Base-by-base conservation (phyloP, 2,329 filamentous ascomycete genomes). In the Alternaria gaisen region DNA sequence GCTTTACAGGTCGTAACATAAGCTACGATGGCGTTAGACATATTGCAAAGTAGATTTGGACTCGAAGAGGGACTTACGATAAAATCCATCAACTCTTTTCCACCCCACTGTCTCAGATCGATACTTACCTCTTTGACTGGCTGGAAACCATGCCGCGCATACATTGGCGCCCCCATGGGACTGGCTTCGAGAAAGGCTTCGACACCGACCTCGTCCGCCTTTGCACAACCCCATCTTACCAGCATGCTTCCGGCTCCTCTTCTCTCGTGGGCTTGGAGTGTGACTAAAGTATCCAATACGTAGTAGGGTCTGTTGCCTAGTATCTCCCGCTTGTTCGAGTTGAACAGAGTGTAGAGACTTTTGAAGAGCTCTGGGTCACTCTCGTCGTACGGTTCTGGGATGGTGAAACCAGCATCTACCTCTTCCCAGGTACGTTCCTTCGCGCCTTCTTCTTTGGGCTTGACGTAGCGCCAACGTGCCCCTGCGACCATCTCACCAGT, bases 111-210 rank as follows among this genome's bases (percentile, higher is more conserved):
- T 32, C 52, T 70, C 68, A 77, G 53, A 62, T 79, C 75, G 47
- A 79, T 34, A n/a, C 58, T 58, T 18, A 77, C 59, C 18, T 66
- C 61, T 53, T 63, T 71, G 2, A 74, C 66, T n/a, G 50, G 38
- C 54, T 69, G 61, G 44, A 77, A 79, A 0, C 75, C 76, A 66
- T 66, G 70, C 28, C 69, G 63, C 50, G 68, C 67, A 67, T 79
- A 79, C 61, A 79, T 61, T 4, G 72, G 72, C 51, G 63, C 67
- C 3, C 75, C 77, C 69, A 77, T 75, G 4, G 61, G 63, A 54
- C 69, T 76, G 14, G 76, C 72, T 56, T 78, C 75, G 18, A 79
- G 47, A 66, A 75, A 79, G 0, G 64, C 62, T 34, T 76, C 72
- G 10, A 77, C 65, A 3, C 72, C 72, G 9, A 51, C 64, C 54